Evolutionary conservation across 495 filamentous ascomycete species (phyloP).

Genomic region (Viridothelium virens): DNA sequence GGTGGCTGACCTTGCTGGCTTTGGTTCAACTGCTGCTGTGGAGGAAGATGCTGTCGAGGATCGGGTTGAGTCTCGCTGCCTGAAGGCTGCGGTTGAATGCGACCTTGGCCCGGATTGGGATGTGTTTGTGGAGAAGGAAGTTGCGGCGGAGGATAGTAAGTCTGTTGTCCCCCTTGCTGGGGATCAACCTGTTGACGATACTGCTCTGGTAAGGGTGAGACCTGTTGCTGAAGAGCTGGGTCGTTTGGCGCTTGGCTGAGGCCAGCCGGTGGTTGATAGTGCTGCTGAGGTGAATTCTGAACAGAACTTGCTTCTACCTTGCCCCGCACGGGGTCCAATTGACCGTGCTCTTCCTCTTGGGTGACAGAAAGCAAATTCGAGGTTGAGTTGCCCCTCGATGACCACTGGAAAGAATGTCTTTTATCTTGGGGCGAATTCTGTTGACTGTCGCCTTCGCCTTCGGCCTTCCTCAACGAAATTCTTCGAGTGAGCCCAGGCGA

Average conservation of each 20-base stretch:
- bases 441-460: conserved; percentile 6
- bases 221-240: conserved; percentile 4
- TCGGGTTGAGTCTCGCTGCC: not conserved
- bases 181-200: conserved; percentile 12
- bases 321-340: not conserved
- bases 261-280: not conserved
- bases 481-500: conserved; percentile 4
- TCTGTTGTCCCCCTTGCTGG: conserved; percentile 6
- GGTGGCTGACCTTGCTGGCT: conserved; percentile 2
- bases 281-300: not conserved
- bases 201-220: not conserved
- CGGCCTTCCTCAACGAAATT: conserved; percentile 1
- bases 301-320: conserved; percentile 1
- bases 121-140: conserved; percentile 7
- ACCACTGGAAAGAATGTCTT: conserved; percentile 9
- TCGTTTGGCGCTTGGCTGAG: conserved; percentile 5
- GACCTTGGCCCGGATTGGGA: not conserved
- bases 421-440: not conserved
- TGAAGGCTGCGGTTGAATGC: not conserved
- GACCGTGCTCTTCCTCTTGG: conserved; percentile 3
- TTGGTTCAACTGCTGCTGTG: not conserved
- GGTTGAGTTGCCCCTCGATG: not conserved
- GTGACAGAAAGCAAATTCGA: conserved; percentile 6
- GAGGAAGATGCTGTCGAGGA: not conserved
- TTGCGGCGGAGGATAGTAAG: conserved; percentile 6